These are phyloP conservation scores for Mentha longifolia DNA, from an alignment of 257 asterid genomes.

Conservation along the genomic window DNA sequence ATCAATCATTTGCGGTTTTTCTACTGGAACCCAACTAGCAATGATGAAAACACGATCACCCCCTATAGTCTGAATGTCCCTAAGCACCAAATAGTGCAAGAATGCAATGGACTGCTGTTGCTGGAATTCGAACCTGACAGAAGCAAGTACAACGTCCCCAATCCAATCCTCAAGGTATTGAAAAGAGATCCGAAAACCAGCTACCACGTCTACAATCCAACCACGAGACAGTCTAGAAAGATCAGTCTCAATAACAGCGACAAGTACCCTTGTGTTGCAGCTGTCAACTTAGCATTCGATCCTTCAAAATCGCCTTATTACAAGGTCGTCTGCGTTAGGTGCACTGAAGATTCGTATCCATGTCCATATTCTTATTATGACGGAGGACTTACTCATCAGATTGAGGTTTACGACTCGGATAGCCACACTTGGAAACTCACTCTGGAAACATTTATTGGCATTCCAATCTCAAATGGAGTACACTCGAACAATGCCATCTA, in stretches of 20 bases:
- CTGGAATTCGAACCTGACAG: background rate
- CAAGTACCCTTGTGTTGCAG: background rate
- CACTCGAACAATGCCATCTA: background rate
- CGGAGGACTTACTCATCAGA: background rate
- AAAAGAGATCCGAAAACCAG: background rate
- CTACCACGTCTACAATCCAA: background rate
- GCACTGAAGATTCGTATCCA: too few species aligned
- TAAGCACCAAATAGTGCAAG: too few species aligned
- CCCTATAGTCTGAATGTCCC: background rate
- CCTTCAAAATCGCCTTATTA: background rate
- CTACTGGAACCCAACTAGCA: background rate
- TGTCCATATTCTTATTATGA: background rate
- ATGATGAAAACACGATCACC: background rate
- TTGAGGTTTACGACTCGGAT: background rate
- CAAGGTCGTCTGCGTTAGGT: conserved; percentile 10
- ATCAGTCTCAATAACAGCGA: background rate
- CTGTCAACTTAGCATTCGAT: background rate
- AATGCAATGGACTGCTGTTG: conserved; percentile 7
- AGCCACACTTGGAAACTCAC: background rate
- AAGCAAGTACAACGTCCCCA: background rate
- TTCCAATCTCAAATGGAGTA: background rate
- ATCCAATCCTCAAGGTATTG: too few species aligned
- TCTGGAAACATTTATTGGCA: background rate
- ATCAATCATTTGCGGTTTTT: fast-evolving
- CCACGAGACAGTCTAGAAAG: background rate